A percentile compares a stretch with the other conserved stretches of the same genome.
These are phyloP conservation scores for Gymnopilus dilepis DNA, from an alignment of 768 basidiomycete species.

Conservation along the genomic window DNA sequence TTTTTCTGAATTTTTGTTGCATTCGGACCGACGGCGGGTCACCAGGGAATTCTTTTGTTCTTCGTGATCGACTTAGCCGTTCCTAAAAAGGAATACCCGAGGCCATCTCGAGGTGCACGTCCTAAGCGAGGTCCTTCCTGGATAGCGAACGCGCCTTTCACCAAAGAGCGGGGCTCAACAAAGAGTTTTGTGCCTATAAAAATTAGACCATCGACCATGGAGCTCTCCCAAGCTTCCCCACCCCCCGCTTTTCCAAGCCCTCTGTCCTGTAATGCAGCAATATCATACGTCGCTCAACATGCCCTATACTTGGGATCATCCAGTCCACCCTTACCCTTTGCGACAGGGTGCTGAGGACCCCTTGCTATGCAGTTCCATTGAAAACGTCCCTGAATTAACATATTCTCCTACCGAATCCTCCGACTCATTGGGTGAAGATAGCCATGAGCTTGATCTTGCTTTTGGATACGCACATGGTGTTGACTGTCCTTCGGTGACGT, in stretches of 20 bases:
- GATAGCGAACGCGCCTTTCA: slow-evolving; percentile 10
- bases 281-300: not conserved
- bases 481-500: too few relatives aligned
- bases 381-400: not conserved
- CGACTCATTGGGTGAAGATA: not conserved
- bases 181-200: slow-evolving; percentile 11
- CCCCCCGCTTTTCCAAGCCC: too few relatives aligned
- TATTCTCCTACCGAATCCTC: not conserved
- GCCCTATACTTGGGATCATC: not conserved
- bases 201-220: slow-evolving; percentile 6
- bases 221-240: not conserved
- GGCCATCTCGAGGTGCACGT: slow-evolving; percentile 24
- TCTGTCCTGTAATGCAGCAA: not conserved
- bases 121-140: slow-evolving; percentile 23
- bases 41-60: slow-evolving; percentile 4
- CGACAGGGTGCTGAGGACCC: not conserved
- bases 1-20: slow-evolving; percentile 1
- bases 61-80: slow-evolving; percentile 3
- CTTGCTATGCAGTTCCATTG: not conserved
- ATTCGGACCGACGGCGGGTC: not conserved
- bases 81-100: slow-evolving; percentile 17
- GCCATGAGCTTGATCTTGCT: too few relatives aligned
- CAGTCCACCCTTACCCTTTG: not conserved
- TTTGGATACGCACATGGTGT: too few relatives aligned
- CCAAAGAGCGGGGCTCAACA: slow-evolving; percentile 14